Percentiles rank a stretch among this genome's conserved stretches.
phyloP scores from a whole-genome alignment of 129 eudicot species.

The Chrysanthemum lavandulifolium region DNA sequence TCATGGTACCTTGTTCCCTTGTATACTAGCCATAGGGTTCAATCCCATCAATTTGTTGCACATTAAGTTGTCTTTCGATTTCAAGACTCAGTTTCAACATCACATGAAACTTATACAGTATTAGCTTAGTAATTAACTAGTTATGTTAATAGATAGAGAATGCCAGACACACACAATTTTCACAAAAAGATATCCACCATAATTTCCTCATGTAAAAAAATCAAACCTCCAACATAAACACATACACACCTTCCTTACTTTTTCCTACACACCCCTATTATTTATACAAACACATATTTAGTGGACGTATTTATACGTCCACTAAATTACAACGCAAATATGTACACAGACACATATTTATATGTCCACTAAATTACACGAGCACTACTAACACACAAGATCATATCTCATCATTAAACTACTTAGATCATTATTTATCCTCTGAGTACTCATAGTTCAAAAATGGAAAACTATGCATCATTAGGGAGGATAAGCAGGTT shows the following conservation, averaged over 20 bases:
- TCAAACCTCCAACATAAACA: no score
- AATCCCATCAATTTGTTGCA: not conserved
- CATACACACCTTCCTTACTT: no score
- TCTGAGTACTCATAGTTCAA: no score
- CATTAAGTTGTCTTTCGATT: not conserved
- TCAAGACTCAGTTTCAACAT: not conserved
- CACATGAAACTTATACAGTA: no score
- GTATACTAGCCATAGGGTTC: not conserved
- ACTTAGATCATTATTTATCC: not conserved
- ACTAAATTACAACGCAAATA: slow-evolving; percentile 1
- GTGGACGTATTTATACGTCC: no score
- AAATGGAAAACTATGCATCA: slow-evolving; percentile 66
- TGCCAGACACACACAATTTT: no score
- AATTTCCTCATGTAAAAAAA: no score
- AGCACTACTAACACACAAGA: not conserved
- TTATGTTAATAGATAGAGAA: no score
- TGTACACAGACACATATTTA: not conserved
- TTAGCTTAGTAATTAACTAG: no score
- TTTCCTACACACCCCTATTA: no score
- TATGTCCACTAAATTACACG: slow-evolving; percentile 1
- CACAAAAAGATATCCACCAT: not conserved
- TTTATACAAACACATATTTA: no score
- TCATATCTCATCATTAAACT: not conserved
- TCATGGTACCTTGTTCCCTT: not conserved
- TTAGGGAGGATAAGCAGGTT: no score